Evolutionary conservation across 2,329 filamentous ascomycete genomes (phyloP), one percentile per base, ranked within the genome.

Genomic region (Colletotrichum liriopes): DNA sequence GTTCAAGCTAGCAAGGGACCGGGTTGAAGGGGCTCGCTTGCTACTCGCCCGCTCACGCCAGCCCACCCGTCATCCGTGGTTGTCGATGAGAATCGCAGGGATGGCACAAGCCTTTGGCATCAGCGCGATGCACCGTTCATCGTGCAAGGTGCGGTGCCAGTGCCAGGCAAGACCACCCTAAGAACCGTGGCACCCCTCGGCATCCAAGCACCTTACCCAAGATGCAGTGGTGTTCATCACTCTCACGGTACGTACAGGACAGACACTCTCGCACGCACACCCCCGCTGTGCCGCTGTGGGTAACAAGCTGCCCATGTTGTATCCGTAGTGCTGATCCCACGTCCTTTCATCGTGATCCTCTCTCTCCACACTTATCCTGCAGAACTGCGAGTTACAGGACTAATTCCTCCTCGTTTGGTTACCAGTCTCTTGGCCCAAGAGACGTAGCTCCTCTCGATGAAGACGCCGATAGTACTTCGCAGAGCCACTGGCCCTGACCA

Each of bases 1-100:
- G 45, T 68, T 59, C 58, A 35, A 32, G 41, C 69, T 64, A 72
- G 52, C 69, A 72, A 68, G 69, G 65, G 55, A n/a, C 37, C 20
- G n/a, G 16, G 35, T 39, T 26, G 29, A 47, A 16, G 14, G 23
- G n/a, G 41, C 14, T 51, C 52, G 41, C 14, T 51, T 43, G 43
- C 51, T 43, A 41, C 54, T 43, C 32, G 47, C 39, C 55, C 66
- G 32, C 55, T 41, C 56, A 35, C 16, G 47, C 37, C n/a, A 12
- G 49, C 55, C n/a, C 16, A 8, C 35, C 52, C 29, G 29, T 18
- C 54, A 56, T 37, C 32, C 32, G 12, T 58, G n/a, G 60, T 26
- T 37, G 61, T 65, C n/a, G 29, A 39, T 45, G 56, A 45, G 58
- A 37, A 51, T 56, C 41, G 37, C 26, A 39, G 55, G 68, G 63